These are phyloP conservation scores for Nicotiana benthamiana DNA, from an alignment of 257 asterid species.

Conservation along the genomic window DNA sequence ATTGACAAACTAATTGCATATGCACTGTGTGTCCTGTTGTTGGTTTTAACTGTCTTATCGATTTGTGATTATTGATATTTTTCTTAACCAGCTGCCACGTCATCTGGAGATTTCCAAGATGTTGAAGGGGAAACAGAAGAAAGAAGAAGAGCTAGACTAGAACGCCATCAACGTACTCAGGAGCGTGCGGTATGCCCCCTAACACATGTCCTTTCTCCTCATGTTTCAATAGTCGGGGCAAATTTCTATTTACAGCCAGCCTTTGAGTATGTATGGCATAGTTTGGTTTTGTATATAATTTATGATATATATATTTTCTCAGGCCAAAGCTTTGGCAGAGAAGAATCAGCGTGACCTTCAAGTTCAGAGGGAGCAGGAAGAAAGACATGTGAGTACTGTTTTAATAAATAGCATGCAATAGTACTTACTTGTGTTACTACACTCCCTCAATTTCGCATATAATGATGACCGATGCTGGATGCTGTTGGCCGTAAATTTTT, in stretches of 20 bases:
- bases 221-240: not conserved
- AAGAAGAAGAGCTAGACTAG: constrained; percentile 90
- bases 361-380: constrained; percentile 93
- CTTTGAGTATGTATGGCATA: not conserved
- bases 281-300: not conserved
- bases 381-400: constrained; percentile 78
- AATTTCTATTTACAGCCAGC: not conserved
- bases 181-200: constrained; percentile 74
- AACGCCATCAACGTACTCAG: constrained; percentile 90
- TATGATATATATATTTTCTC: constrained; percentile 19
- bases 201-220: not conserved
- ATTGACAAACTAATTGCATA: not conserved
- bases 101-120: constrained; percentile 78
- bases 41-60: constrained; percentile 12
- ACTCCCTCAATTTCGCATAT: not conserved
- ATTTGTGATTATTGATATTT: constrained; percentile 20
- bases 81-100: constrained; percentile 46
- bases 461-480: not conserved
- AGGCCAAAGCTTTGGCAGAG: constrained; percentile 98
- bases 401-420: not conserved
- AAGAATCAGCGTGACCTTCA: constrained; percentile 92
- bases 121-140: constrained; percentile 95
- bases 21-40: not conserved
- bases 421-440: not conserved
- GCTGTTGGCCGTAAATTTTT: not conserved